Percentiles rank a stretch among this genome's conserved stretches.
These are phyloP conservation scores for Leccinum arenicola DNA, from an alignment of 768 basidiomycete genomes.

Conservation along the genomic window DNA sequence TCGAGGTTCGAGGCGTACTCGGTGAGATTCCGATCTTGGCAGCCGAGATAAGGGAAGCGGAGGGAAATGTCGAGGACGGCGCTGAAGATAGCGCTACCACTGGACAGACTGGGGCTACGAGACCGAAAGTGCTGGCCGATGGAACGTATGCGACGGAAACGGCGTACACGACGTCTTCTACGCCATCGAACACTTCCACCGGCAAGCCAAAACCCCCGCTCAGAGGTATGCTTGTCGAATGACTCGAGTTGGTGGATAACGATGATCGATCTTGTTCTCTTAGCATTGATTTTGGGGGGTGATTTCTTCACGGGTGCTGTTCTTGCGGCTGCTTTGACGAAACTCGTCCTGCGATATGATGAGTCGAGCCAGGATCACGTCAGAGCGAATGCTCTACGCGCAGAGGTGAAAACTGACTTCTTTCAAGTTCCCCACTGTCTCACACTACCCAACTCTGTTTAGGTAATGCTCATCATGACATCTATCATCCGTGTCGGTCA, in stretches of 20 bases:
- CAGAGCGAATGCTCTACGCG: conserved; percentile 70
- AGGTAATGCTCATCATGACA: conserved; percentile 98
- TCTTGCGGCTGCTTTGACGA: conserved; percentile 85
- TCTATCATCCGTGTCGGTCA: conserved; percentile 96
- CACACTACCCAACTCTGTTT: not conserved
- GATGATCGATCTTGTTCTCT: not conserved
- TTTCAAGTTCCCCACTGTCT: not conserved
- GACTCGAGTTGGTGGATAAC: not conserved
- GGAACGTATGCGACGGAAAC: conserved; percentile 99
- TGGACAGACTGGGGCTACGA: conserved; percentile 43
- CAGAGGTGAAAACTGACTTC: conserved; percentile 55
- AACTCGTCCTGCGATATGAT: conserved; percentile 78
- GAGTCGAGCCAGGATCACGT: conserved; percentile 49
- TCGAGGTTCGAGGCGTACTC: conserved; percentile 77
- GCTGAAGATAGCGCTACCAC: conserved; percentile 35
- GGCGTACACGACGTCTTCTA: conserved; percentile 63
- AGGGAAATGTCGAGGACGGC: conserved; percentile 48
- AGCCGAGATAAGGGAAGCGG: conserved; percentile 77
- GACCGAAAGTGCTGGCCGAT: conserved; percentile 85
- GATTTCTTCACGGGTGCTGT: conserved; percentile 97
- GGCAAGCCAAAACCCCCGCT: conserved; percentile 92
- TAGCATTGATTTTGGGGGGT: conserved; percentile 86
- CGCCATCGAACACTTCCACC: conserved; percentile 65
- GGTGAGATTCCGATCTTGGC: conserved; percentile 98
- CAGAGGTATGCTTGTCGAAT: conserved; percentile 48